Percentiles rank a stretch among this genome's conserved stretches.
These are phyloP conservation scores for Coemansia sp. DNA, from an alignment of 192 early-diverging fungal genomes.

Conservation along the genomic window DNA sequence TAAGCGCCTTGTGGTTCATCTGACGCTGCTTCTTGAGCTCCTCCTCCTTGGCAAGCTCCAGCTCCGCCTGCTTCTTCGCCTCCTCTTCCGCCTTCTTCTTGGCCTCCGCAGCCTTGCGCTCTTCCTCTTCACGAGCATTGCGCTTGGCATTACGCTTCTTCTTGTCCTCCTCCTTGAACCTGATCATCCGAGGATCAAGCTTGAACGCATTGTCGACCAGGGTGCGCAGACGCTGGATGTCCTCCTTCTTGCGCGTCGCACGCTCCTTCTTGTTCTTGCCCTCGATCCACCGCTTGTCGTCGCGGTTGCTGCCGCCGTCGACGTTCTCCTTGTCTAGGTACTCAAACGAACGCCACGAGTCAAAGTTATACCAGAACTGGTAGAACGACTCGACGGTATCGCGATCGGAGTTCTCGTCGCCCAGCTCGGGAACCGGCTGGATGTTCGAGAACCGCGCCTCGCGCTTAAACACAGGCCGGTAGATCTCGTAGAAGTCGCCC, in stretches of 20 bases:
- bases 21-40: constrained; percentile 83
- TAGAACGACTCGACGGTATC: constrained; percentile 80
- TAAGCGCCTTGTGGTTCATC: constrained; percentile 78
- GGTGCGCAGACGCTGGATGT: constrained; percentile 81
- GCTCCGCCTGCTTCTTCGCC: constrained; percentile 59
- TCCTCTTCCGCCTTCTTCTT: constrained; percentile 59
- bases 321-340: constrained; percentile 96
- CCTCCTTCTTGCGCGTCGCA: constrained; percentile 93
- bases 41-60: constrained; percentile 62
- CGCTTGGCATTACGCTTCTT: constrained; percentile 87
- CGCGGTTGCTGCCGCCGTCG: constrained; percentile 84
- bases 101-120: constrained; percentile 42
- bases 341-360: constrained; percentile 98
- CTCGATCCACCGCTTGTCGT: constrained; percentile 95
- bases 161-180: constrained; percentile 90
- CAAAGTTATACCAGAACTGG: constrained; percentile 81
- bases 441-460: constrained; percentile 90
- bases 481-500: constrained; percentile 80
- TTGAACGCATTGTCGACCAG: constrained; percentile 82
- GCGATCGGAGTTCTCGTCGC: constrained; percentile 60
- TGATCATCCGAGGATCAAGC: constrained; percentile 85
- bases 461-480: constrained; percentile 77
- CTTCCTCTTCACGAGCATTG: constrained; percentile 76
- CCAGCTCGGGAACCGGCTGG: constrained; percentile 81
- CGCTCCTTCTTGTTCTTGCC: constrained; percentile 93